A percentile compares a stretch with the other conserved stretches of the same genome.
Evolutionary conservation across 2,329 filamentous ascomycete species (phyloP).

Genomic region (Lithohypha guttulata): DNA sequence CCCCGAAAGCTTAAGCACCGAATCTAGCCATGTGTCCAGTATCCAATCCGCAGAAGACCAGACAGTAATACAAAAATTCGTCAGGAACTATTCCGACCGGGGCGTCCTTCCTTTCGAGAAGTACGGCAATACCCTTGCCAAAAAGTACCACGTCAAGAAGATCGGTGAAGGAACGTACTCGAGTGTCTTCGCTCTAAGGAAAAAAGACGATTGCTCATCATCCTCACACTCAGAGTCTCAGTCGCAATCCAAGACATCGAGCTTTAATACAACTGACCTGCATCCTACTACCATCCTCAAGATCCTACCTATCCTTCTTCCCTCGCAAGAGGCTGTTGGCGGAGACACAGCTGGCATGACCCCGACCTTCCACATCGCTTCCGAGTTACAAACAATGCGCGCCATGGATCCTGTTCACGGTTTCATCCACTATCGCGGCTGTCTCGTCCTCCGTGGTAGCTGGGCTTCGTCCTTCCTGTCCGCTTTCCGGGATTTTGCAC

Average conservation of each 20-base stretch:
- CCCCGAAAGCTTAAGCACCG: too few species aligned
- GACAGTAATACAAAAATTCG: conserved; percentile 11
- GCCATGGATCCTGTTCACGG: conserved; percentile 50
- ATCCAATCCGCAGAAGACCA: too few species aligned
- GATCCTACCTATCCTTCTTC: conserved; percentile 28
- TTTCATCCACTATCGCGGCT: conserved; percentile 51
- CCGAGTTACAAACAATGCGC: conserved; percentile 43
- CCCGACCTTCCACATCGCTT: conserved; percentile 38
- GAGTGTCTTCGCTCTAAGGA: conserved; percentile 49
- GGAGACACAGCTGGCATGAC: conserved; percentile 11
- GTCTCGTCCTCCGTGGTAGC: conserved; percentile 47
- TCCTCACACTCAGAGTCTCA: neutral
- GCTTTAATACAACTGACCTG: neutral
- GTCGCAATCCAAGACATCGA: neutral
- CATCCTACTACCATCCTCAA: conserved; percentile 19
- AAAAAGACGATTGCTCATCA: neutral
- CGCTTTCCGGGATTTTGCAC: conserved; percentile 32
- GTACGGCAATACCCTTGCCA: conserved; percentile 17
- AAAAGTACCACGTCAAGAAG: conserved; percentile 43
- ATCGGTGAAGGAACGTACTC: conserved; percentile 57
- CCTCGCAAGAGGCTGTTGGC: too few species aligned
- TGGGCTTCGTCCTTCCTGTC: conserved; percentile 43
- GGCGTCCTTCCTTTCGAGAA: conserved; percentile 12
- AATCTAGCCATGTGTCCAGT: too few species aligned
- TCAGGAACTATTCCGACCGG: conserved; percentile 11